phyloP scores from a whole-genome alignment of 768 basidiomycete species.

The Nidula microcarpa region DNA sequence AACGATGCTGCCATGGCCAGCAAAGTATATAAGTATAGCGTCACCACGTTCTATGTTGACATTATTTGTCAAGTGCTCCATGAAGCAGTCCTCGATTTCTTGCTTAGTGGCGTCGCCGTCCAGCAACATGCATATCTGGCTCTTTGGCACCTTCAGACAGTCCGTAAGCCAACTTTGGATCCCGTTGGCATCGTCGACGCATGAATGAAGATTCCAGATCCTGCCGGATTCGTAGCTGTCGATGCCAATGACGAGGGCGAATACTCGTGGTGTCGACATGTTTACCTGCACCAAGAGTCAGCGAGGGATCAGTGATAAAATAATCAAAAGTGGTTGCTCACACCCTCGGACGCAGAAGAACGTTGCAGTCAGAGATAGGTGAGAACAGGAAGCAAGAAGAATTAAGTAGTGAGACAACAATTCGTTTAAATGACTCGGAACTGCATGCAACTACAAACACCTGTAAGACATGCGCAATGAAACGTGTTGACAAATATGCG shows the following conservation, averaged over 20 bases:
- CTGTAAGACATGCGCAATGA: neutral
- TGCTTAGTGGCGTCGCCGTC: constrained; percentile 60
- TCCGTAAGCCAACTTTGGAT: constrained; percentile 56
- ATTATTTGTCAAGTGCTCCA: constrained; percentile 63
- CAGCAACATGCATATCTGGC: constrained; percentile 54
- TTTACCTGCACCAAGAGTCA: too few relatives aligned
- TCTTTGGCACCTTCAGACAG: constrained; percentile 53
- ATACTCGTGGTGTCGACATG: constrained; percentile 32
- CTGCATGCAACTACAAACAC: too few relatives aligned
- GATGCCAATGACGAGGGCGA: constrained; percentile 67
- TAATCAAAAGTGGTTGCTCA: too few relatives aligned
- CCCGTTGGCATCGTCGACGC: constrained; percentile 59
- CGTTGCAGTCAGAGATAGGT: too few relatives aligned
- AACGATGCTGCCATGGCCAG: constrained; percentile 66
- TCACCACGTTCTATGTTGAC: constrained; percentile 55
- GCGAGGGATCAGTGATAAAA: too few relatives aligned
- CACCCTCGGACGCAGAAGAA: too few relatives aligned
- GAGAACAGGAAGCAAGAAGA: too few relatives aligned
- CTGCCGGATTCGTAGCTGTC: constrained; percentile 63
- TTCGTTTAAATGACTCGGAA: too few relatives aligned
- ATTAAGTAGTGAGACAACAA: too few relatives aligned
- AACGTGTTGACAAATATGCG: neutral
- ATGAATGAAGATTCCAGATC: constrained; percentile 66
- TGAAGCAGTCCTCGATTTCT: constrained; percentile 58
- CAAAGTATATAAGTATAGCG: constrained; percentile 66